phyloP scores from a whole-genome alignment of 176 grass and related monocot genomes.

The Chloris gayana region DNA sequence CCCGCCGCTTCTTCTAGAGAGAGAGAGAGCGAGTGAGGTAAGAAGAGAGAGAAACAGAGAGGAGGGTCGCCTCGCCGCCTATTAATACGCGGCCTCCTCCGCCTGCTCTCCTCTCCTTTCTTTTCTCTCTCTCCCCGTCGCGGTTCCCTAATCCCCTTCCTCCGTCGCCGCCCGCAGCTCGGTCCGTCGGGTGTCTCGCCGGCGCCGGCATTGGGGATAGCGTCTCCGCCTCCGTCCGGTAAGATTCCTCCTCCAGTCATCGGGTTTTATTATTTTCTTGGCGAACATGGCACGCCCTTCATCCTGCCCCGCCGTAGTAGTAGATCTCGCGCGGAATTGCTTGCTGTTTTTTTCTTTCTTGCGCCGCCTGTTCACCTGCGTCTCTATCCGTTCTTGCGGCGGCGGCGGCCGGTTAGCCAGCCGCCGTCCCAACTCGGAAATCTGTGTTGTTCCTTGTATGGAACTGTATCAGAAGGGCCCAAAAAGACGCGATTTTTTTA shows the following conservation, averaged over 20 bases:
- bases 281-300: neutral
- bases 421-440: neutral
- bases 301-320: neutral
- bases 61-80: slow-evolving; percentile 42
- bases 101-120: slow-evolving; percentile 1
- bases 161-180: neutral
- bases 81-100: slow-evolving; percentile 51
- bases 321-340: slow-evolving; percentile 43
- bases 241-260: slow-evolving; percentile 8
- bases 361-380: neutral
- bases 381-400: neutral
- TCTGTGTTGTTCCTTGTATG: slow-evolving; percentile 1
- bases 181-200: neutral
- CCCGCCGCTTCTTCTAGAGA: slow-evolving; percentile 14
- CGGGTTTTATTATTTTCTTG: neutral
- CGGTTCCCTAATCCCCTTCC: slow-evolving; percentile 7
- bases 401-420: neutral
- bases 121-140: neutral
- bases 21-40: neutral
- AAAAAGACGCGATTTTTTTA: slow-evolving; percentile 26
- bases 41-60: neutral
- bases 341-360: neutral
- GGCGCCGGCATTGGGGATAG: slow-evolving; percentile 31
- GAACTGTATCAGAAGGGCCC: neutral
- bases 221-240: slow-evolving; percentile 23